Evolutionary conservation across 164 flowering plant genomes (phyloP).

Genomic region (Nymphaea thermarum): DNA sequence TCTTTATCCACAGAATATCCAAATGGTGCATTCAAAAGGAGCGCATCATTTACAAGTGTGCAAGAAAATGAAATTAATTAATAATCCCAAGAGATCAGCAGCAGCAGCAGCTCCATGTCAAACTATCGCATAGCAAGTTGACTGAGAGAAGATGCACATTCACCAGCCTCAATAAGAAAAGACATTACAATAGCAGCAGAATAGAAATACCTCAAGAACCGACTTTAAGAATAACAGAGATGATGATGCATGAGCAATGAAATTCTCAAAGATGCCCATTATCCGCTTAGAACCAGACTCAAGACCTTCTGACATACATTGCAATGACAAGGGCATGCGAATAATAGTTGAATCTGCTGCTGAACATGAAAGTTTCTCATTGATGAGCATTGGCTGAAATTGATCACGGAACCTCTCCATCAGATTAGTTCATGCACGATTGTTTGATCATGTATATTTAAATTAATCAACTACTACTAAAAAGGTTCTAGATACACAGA

Average conservation of each 20-base stretch:
- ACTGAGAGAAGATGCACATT: too few relatives aligned
- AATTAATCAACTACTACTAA: too few relatives aligned
- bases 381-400: conserved; percentile 71
- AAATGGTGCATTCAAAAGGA: too few relatives aligned
- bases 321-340: conserved; percentile 85
- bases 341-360: conserved; percentile 54
- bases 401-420: conserved; percentile 73
- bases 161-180: too few relatives aligned
- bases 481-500: too few relatives aligned
- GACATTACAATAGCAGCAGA: not conserved
- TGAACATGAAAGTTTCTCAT: conserved; percentile 44
- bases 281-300: conserved; percentile 42
- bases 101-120: too few relatives aligned
- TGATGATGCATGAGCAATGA: conserved; percentile 56
- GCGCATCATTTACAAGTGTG: too few relatives aligned
- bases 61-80: too few relatives aligned
- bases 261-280: conserved; percentile 38
- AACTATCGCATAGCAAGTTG: too few relatives aligned
- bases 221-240: conserved; percentile 72
- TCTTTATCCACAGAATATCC: too few relatives aligned
- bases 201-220: conserved; percentile 53
- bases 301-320: conserved; percentile 50
- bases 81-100: too few relatives aligned
- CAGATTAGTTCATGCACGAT: conserved; percentile 63
- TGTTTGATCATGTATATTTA: too few relatives aligned